Conservation (phyloP, 176 grass and related monocot genomes). For the Puccinellia tenuiflora region DNA sequence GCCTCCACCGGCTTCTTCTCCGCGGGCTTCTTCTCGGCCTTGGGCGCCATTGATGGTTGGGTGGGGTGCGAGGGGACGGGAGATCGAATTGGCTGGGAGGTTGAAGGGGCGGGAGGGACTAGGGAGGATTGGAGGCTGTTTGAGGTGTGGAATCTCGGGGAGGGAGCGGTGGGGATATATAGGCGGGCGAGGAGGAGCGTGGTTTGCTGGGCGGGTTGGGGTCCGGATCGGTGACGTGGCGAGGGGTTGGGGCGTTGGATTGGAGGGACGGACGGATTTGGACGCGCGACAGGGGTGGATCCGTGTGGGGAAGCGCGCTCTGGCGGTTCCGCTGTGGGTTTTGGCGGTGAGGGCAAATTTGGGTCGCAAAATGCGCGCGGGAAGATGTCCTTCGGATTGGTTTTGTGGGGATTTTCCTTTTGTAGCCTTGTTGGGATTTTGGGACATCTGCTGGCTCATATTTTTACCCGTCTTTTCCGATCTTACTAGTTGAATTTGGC, state of each 20-base stretch:
- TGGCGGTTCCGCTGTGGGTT: not conserved
- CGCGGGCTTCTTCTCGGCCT: slow-evolving; percentile 49
- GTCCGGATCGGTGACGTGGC: slow-evolving; percentile 30
- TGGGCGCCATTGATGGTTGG: slow-evolving; percentile 31
- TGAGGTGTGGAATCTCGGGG: not conserved
- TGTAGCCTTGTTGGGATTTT: no score
- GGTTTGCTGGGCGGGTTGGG: slow-evolving; percentile 4
- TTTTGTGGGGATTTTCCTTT: not conserved
- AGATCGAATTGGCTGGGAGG: not conserved
- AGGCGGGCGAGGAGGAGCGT: not conserved
- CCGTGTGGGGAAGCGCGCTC: slow-evolving; percentile 5
- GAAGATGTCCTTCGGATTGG: not conserved
- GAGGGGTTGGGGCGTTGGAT: not conserved
- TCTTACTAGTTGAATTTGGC: no score
- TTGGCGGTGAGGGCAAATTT: not conserved
- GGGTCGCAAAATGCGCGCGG: not conserved
- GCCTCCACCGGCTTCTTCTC: slow-evolving; percentile 42
- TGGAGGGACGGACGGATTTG: not conserved
- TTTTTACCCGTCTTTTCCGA: no score
- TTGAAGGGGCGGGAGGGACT: not conserved
- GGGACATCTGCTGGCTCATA: no score
- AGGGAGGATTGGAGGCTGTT: not conserved
- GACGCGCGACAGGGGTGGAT: not conserved
- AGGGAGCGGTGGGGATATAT: slow-evolving; percentile 9
- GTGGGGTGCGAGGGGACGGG: not conserved